phyloP scores from a whole-genome alignment of 73 alveolate species.

The Paramecium pentaurelia region DNA sequence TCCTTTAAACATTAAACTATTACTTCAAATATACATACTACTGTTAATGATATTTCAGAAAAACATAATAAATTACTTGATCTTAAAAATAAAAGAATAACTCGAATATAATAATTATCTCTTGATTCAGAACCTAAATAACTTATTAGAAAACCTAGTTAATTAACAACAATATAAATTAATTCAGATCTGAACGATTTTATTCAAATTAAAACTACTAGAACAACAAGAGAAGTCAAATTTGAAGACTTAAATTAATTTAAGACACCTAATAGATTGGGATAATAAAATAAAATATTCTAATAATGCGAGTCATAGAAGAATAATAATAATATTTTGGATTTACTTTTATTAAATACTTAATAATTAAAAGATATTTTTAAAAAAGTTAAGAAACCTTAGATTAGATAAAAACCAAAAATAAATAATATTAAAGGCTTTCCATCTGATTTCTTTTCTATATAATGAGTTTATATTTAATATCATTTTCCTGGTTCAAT shows the following conservation, averaged over 20 bases:
- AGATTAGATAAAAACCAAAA: background rate
- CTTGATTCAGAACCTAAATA: background rate
- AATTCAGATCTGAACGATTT: background rate
- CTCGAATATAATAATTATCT: background rate
- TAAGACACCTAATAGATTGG: background rate
- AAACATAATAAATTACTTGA: background rate
- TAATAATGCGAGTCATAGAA: background rate
- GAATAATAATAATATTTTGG: background rate
- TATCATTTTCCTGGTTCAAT: conserved; percentile 19
- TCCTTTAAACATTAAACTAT: background rate
- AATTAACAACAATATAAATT: background rate
- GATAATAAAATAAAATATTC: background rate
- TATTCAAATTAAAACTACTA: background rate
- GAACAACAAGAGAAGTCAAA: background rate
- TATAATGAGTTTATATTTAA: background rate
- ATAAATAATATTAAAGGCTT: background rate
- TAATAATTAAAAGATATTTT: background rate
- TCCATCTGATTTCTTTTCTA: conserved; percentile 10
- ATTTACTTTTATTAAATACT: background rate
- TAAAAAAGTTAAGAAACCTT: background rate
- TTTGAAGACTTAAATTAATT: background rate
- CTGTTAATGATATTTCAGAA: background rate
- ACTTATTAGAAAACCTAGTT: background rate
- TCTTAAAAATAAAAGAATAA: background rate
- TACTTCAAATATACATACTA: background rate